A percentile compares a stretch with the other conserved stretches of the same genome.
Conservation (phyloP, 129 eudicot species). For the Escallonia herrerae region DNA sequence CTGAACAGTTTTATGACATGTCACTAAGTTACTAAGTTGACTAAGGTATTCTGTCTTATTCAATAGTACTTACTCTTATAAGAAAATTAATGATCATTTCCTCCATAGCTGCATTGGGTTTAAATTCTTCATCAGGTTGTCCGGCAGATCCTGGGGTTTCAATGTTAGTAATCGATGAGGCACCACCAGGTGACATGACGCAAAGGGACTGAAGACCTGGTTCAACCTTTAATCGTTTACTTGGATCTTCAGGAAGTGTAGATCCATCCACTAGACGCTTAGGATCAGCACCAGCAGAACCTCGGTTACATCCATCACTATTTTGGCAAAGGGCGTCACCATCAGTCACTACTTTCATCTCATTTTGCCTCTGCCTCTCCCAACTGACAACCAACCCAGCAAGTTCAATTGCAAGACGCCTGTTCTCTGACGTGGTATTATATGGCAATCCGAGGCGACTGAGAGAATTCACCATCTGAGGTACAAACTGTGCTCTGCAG, state of each 20-base stretch:
- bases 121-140: constrained; percentile 95
- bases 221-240: constrained; percentile 79
- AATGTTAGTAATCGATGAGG: constrained; percentile 77
- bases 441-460: constrained; percentile 96
- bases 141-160: constrained; percentile 90
- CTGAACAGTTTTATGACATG: not conserved
- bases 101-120: constrained; percentile 99
- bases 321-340: constrained; percentile 49
- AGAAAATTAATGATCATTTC: constrained; percentile 98
- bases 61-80: constrained; percentile 49
- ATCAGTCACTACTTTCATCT: constrained; percentile 51
- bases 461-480: constrained; percentile 97
- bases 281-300: constrained; percentile 43
- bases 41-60: not conserved
- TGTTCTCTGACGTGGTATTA: constrained; percentile 86
- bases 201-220: constrained; percentile 86
- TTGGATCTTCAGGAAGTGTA: constrained; percentile 69
- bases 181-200: constrained; percentile 95
- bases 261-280: constrained; percentile 61
- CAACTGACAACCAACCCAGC: constrained; percentile 98
- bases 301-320: constrained; percentile 44
- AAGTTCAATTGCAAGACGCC: constrained; percentile 98
- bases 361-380: constrained; percentile 97
- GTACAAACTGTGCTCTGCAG: constrained; percentile 97
- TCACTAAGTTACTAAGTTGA: not conserved